Evolutionary conservation across 2,329 filamentous ascomycete genomes (phyloP), one percentile per base, ranked within the genome.

Genomic region (Cryphonectria radicalis): DNA sequence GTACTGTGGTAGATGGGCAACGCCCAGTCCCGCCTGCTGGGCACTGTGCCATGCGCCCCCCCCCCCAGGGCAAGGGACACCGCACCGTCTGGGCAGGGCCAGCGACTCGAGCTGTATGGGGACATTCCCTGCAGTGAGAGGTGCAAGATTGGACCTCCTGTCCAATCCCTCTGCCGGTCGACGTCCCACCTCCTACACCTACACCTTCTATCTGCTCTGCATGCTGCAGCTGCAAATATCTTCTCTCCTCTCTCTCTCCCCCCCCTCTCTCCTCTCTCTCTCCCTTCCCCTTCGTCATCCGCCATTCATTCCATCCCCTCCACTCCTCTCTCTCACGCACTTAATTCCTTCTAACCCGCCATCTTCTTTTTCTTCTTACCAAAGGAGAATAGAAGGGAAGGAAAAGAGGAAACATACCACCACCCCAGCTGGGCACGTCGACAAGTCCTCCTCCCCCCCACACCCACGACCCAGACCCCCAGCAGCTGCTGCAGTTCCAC

Each of bases 191-290:
- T 73, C 72, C 69, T 73, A 70, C 72, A 71, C 72, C 69, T 71
- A 85, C 84, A 87, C 86, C 85, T 84, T 85, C 84, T 84, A 83
- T 83, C 80, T 83, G 82, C 83, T 81, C 81, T 84, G 81, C 81
- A 82, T 85, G 83, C 83, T 86, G 84, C 83, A 83, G 84, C 84
- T 72, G 71, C 74, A 78, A 79, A 80, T 80, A 80, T 84, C 84
- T 77, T 79, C 79, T 80, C 77, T 77, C 46, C 22, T 10, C 46
- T 17, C 43, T 50, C 43, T 50, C 22, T 50, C 40, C 43, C 22
- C n/a, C 40, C 43, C 57, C 25, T 32, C 57, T 17, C 32, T 22
- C 59, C 59, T 63, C 59, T 77, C 77, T 79, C 77, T 77, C 78
- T 76, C 77, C 76, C 72, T 71, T 78, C 77, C 77, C 75, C 76